These are phyloP conservation scores for Ramularia endophylla DNA, from an alignment of 2,329 filamentous ascomycete genomes.

Conservation along the genomic window DNA sequence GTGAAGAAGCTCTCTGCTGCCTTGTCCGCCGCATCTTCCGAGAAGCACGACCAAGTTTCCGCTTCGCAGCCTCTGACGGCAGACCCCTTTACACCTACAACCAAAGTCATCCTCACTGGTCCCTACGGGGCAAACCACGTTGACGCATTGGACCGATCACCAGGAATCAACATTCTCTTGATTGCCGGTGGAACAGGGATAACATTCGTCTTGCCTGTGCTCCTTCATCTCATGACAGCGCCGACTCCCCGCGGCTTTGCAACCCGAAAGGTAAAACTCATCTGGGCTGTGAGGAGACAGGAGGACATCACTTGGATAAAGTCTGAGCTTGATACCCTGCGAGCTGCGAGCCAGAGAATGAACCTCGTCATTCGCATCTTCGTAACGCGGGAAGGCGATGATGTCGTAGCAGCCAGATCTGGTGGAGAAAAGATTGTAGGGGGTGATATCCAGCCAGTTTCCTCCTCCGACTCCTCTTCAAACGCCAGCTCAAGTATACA, in stretches of 20 bases:
- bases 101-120: slow-evolving; percentile 3
- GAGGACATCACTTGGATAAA: neutral
- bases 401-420: neutral
- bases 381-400: neutral
- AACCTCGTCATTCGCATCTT: neutral
- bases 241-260: neutral
- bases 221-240: neutral
- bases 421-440: neutral
- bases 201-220: slow-evolving; percentile 2
- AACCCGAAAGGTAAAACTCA: neutral
- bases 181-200: slow-evolving; percentile 1
- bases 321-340: neutral
- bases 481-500: neutral
- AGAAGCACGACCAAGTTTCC: neutral
- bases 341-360: neutral
- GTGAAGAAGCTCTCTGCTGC: slow-evolving; percentile 48
- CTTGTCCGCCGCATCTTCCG: slow-evolving; percentile 35
- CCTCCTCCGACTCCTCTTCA: neutral
- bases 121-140: neutral
- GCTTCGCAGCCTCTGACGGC: neutral
- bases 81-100: slow-evolving; percentile 1
- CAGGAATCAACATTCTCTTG: slow-evolving; percentile 1
- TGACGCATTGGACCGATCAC: neutral
- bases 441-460: slow-evolving; percentile 4
- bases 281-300: neutral